Evolutionary conservation across 73 alveolate species (phyloP).

Genomic region (Paramecium caudatum): DNA sequence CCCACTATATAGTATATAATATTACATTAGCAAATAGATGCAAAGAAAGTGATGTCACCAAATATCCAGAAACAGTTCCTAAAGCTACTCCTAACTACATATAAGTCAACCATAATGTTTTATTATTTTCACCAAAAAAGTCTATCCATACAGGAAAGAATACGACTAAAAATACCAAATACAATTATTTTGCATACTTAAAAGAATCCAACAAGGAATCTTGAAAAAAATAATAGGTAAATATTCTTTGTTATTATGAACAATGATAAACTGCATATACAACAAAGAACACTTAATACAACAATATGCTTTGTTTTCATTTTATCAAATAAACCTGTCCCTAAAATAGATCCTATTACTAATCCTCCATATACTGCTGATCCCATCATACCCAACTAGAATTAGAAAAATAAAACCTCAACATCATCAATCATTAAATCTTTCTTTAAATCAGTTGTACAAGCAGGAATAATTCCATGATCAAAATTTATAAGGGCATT

Average conservation of each 20-base stretch:
- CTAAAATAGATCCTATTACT: conserved; percentile 69
- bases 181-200: conserved; percentile 70
- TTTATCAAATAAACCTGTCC: conserved; percentile 56
- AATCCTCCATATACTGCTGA: conserved; percentile 78
- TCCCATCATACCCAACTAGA: conserved; percentile 71
- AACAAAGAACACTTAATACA: conserved; percentile 25
- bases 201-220: conserved; percentile 84
- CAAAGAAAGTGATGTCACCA: conserved; percentile 10
- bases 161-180: conserved; percentile 78
- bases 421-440: conserved; percentile 86
- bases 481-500: conserved; percentile 94
- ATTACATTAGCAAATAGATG: neutral
- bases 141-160: conserved; percentile 90
- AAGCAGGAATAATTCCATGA: conserved; percentile 98
- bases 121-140: conserved; percentile 68
- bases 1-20: conserved; percentile 59
- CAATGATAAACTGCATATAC: conserved; percentile 67
- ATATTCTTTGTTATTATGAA: conserved; percentile 74
- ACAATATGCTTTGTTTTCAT: conserved; percentile 57
- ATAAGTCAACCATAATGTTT: conserved; percentile 74
- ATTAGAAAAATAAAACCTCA: conserved; percentile 59
- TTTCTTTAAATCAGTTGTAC: conserved; percentile 87
- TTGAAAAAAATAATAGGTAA: conserved; percentile 75
- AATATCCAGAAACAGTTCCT: conserved; percentile 74
- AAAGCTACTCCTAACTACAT: conserved; percentile 74